These are phyloP conservation scores for Chalciporus sp. DNA, from an alignment of 1,284 basidiomycete species.

Conservation along the genomic window DNA sequence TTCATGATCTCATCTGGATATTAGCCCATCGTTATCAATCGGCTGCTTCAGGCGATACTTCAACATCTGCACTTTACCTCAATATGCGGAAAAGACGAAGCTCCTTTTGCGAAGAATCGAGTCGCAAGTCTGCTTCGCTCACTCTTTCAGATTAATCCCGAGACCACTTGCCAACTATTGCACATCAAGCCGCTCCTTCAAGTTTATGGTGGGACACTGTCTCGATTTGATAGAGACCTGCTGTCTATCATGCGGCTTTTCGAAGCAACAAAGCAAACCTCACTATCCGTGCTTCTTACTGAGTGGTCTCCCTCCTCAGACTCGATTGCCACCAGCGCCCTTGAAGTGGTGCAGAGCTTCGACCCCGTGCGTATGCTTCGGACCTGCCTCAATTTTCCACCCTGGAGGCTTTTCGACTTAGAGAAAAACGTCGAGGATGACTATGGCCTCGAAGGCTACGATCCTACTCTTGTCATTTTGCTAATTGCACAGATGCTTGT, in stretches of 20 bases:
- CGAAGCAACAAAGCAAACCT: conserved; percentile 70
- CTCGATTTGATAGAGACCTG: conserved; percentile 63
- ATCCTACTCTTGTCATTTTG: conserved; percentile 79
- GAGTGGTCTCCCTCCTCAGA: conserved; percentile 60
- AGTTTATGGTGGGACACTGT: conserved; percentile 76
- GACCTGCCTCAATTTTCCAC: conserved; percentile 76
- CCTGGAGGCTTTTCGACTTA: conserved; percentile 49
- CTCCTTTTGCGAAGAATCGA: conserved; percentile 40
- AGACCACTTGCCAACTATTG: conserved; percentile 80
- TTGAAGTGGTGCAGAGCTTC: conserved; percentile 72
- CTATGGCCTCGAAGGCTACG: conserved; percentile 49
- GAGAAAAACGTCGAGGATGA: conserved; percentile 20
- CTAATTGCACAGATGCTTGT: conserved; percentile 67
- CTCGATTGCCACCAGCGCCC: conserved; percentile 43
- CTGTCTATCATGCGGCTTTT: conserved; percentile 79
- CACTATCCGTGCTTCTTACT: conserved; percentile 60
- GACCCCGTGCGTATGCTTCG: conserved; percentile 72
- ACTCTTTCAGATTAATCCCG: conserved; percentile 75
- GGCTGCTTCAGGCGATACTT: no score
- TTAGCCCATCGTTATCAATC: no score
- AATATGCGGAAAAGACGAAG: conserved; percentile 33
- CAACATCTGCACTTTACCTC: no score
- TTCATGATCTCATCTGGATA: no score
- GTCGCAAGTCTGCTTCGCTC: conserved; percentile 59
- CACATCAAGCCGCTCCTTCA: conserved; percentile 76